These are phyloP conservation scores for Fraxinus ornus DNA, from an alignment of 305 asterid species.

Conservation along the genomic window DNA sequence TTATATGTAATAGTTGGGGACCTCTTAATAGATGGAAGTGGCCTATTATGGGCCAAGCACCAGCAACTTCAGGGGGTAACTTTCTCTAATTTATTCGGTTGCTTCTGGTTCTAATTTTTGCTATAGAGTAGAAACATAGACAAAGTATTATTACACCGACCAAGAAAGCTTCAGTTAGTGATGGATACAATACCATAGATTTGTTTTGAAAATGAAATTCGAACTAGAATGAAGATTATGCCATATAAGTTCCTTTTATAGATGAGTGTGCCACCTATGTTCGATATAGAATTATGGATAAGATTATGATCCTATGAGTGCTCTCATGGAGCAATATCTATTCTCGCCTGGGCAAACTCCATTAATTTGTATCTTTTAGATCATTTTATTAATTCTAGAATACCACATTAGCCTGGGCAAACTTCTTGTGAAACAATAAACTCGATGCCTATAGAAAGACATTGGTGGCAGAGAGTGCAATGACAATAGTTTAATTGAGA, in stretches of 20 bases:
- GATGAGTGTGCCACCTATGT: not conserved
- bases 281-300: not conserved
- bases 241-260: not conserved
- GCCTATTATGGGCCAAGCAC: conserved; percentile 41
- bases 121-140: no score
- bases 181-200: conserved; percentile 14
- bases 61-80: conserved; percentile 35
- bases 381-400: no score
- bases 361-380: no score
- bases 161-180: not conserved
- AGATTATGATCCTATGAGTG: not conserved
- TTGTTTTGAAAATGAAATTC: not conserved
- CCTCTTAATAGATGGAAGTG: conserved; percentile 36
- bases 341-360: no score
- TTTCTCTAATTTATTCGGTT: not conserved
- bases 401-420: no score
- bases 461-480: no score
- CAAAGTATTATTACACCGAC: not conserved
- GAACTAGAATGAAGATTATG: not conserved
- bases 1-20: conserved; percentile 30
- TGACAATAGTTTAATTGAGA: no score
- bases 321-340: no score
- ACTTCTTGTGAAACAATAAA: no score
- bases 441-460: no score
- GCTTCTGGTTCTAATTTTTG: not conserved